A percentile compares a stretch with the other conserved stretches of the same genome.
Conservation (phyloP, 2,329 filamentous ascomycete species). For the Aspergillus amoenus region DNA sequence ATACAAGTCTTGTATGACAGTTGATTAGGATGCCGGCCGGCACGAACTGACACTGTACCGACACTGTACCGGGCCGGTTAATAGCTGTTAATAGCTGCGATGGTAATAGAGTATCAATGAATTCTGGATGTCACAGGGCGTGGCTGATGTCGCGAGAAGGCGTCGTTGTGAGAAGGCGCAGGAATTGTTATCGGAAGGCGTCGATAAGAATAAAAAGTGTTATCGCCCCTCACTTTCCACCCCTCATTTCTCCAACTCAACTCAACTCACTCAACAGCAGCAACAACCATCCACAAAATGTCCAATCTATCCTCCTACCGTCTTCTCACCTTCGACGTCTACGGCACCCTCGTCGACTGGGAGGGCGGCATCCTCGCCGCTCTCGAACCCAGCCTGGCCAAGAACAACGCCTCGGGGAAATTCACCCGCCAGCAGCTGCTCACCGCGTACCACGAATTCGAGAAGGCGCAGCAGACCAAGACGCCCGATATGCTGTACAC, state of each 20-base stretch:
- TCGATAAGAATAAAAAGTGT: background rate
- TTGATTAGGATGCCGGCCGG: no score
- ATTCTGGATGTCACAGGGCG: constrained; percentile 26
- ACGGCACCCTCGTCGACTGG: constrained; percentile 79
- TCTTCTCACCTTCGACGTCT: constrained; percentile 72
- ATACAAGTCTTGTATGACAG: no score
- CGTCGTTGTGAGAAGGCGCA: background rate
- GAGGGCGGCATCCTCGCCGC: constrained; percentile 62
- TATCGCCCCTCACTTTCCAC: background rate
- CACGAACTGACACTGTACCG: no score
- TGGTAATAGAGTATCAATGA: background rate
- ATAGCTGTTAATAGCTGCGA: no score
- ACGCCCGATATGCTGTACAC: constrained; percentile 62
- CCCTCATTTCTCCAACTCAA: background rate
- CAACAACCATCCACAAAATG: constrained; percentile 16
- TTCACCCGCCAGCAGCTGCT: constrained; percentile 25
- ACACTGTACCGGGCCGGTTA: no score
- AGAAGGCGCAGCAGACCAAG: constrained; percentile 50
- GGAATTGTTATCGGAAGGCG: constrained; percentile 1
- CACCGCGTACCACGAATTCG: constrained; percentile 28
- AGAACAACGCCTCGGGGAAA: constrained; percentile 29
- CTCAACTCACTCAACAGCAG: background rate
- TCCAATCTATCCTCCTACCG: constrained; percentile 40
- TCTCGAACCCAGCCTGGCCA: constrained; percentile 46
- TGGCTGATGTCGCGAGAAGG: background rate